Evolutionary conservation across 345 rosid genomes (phyloP), one percentile per base, ranked within the genome.

Genomic region (Syzygium jambos): DNA sequence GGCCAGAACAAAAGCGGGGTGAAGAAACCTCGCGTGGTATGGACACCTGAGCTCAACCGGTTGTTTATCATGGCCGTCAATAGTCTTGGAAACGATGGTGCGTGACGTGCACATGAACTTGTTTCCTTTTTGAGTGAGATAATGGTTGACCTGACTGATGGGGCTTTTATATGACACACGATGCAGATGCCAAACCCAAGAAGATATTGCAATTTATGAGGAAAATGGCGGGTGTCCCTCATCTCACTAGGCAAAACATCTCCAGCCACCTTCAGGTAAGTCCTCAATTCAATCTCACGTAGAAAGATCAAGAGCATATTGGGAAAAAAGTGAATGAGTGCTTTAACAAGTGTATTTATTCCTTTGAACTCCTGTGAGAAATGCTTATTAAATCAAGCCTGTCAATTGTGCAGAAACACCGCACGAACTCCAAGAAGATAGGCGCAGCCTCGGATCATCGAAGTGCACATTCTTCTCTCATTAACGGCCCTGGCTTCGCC

Each of bases 201-300:
- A 78, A 78, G 52, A 78, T 78, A 78, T 25, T 78, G 46, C 27
- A 78, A 78, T 19, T 38, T 49, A 78, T 78, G 84, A 38, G 52
- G 84, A 78, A 78, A 78, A 38, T 38, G 52, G 19, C 46, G 27
- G 9, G 9, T 38, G 84, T 9, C 52, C 84, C 51, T 23, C 51
- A 78, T 78, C 51, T 78, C 84, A 49, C 46, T 41, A 38, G 84
- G 46, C 51, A 78, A 38, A 49, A 19, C n/a, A n/a, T 78, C 84
- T 78, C 84, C 84, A 78, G 84, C 52, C 84, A 78, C 84, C 84
- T 78, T 78, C 80, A 77, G 87, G 84, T 86, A 34, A 53, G 46
- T 68, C 12, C 25, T 14, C 19, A 54, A 17, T 78, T 78, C 10
- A 52, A 77, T 25, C 25, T 34, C 5, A 86, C 38, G 53, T 16